Base-by-base conservation (phyloP, 192 early-diverging fungal genomes). In the Endogone sp. region DNA sequence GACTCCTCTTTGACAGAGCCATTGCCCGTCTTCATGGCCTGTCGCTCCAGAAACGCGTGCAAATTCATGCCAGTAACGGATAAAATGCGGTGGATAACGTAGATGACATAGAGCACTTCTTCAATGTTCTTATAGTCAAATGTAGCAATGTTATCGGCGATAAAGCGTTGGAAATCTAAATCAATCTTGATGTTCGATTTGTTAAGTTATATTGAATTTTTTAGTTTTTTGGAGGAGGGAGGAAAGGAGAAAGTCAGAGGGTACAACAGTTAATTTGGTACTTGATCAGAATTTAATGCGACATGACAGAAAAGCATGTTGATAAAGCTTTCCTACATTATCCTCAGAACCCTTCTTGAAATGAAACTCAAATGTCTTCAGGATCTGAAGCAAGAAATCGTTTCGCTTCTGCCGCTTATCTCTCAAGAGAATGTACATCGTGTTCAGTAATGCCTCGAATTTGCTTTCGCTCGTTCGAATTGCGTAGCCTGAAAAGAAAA, bases 361-460 rank as follows among this genome's bases (percentile, higher is more conserved):
- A 63, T 93, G 87, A 61, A 85, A 66, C 60, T 95, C 93, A 28
- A 93, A 86, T 3, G 77, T 75, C 67, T 87, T 88, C 4, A 95
- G 88, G 63, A 95, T 61, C 23, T 75, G 72, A 20, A 76, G 74
- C 58, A 95, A 69, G 72, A 94, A 86, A 32, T 92, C 89, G 67
- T 93, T 93, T 63, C 93, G 85, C 24, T 84, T 77, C 49, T 82
- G 73, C 32, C 87, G 79, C 73, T 90, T 91, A 20, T 82, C 80
- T 25, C 86, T 84, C n/a, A 89, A 60, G 20, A 92, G 76, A 31
- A 75, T 75, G 63, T 94, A 95, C 81, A 94, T 81, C 49, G 82
- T 76, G 68, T 81, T 80, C 21, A 95, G 65, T 28, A 86, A 57
- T 24, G 93, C 86, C 2, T 84, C 78, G 0, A 85, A 80, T 4